Base-by-base conservation (phyloP, 179 eudicot genomes). In the Heliamphora pulchella region DNA sequence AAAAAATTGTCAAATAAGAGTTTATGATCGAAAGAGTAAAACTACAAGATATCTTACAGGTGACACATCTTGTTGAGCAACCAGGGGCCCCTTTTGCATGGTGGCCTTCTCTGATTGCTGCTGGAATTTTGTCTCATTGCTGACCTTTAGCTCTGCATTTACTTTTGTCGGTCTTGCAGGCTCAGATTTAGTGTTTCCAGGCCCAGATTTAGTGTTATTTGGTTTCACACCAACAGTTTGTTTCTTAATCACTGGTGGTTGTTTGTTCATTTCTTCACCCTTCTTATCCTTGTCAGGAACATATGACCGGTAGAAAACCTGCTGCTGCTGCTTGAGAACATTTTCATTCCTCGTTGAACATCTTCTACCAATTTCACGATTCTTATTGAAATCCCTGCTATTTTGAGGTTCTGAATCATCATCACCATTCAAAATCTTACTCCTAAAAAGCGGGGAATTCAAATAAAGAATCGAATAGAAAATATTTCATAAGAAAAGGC, bases 351-450 rank as follows among this genome's bases (percentile, higher is more conserved):
- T 86, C 31, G 58, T 17, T 11, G 86, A 62, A 17, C 92, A 90
- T 75, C 84, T 91, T 73, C 91, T 85, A 74, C 82, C 86, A 61
- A 62, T 83, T 39, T 79, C 84, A 62, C 83, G 90, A 87, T 93
- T 90, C 87, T 87, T 87, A 82, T 87, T 84, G 79, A 85, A 85
- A 86, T 87, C 92, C 86, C 89, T 86, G 81, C 82, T 76, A 83
- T 89, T 89, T 81, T 84, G 90, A 85, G 89, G 89, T 90, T 92
- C 97, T 92, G 87, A 85, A 95, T 90, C 83, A 87, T 84, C 63
- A 86, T 70, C 87, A 85, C 80, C 83, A 76, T 66, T 65, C 79
- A 84, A 70, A 85, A 79, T 69, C 80, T 86, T 69, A 76, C 67
- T 70, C 74, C 79, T 78, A 78, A 82, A n/a, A 80, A 81, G 85